Base-by-base conservation (phyloP, 1,139 yeast genomes). In the Lodderomyces elongisporus region DNA sequence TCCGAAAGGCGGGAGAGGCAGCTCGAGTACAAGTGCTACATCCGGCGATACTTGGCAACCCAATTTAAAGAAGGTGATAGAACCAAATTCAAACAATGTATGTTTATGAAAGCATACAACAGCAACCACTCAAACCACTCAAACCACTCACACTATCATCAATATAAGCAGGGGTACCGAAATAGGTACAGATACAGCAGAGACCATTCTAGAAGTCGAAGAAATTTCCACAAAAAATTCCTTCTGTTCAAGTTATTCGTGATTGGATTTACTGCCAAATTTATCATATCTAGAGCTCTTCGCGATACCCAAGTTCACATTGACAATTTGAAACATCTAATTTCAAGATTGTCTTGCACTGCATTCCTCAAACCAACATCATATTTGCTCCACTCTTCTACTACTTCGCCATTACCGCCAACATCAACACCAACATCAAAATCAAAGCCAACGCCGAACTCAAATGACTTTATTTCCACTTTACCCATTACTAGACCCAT, bases 1-100 rank as follows among this genome's bases (percentile, higher is more conserved):
- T 28, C 43, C 7, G 45, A 44, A 30, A 27, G 46, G 23, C 31
- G 31, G 28, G 39, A 35, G 24, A 38, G 26, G 23, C 40, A 43
- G 34, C 15, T 14, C 13, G 18, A 17, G 23, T 33, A 44, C 28
- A 37, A 38, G 14, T 27, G 35, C 10, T 42, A 44, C 25, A 38
- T 37, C 10, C 26, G 30, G 13, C 42, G 39, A 14, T 41, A 40
- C 23, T 31, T 42, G 21, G 22, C 33, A 15, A 36, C 35, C 15
- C 44, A 42, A 23, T 25, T 40, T 25, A 38, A 37, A 21, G 32
- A 25, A 31, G 36, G 35, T 18, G 43, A 42, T 34, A 33, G 44
- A 33, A 12, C 25, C 7, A 28, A 26, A 22, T 39, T 28, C 18
- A 35, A 33, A 26, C 29, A 12, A 9, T 27, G 27, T n/a, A 12